These are phyloP conservation scores for Mortierella hygrophila DNA, from an alignment of 192 early-diverging fungal species.

Conservation along the genomic window DNA sequence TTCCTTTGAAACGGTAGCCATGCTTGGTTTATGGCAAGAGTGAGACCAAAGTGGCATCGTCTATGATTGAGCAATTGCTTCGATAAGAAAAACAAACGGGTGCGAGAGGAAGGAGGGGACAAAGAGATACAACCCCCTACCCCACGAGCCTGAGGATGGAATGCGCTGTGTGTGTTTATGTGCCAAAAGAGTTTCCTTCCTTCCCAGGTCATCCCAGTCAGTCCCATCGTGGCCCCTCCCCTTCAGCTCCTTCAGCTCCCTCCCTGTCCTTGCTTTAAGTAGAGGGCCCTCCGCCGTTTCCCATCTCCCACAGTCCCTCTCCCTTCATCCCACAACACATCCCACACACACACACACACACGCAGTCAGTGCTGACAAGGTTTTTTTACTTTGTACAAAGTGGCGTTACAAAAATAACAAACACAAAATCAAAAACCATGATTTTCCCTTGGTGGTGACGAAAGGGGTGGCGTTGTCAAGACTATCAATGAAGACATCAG, in stretches of 20 bases:
- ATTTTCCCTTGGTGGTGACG: too few relatives aligned
- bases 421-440: neutral
- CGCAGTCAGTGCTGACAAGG: neutral
- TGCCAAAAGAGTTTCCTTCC: neutral
- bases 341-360: neutral
- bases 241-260: neutral
- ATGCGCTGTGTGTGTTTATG: neutral
- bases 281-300: neutral
- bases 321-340: neutral
- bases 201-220: conserved; percentile 8
- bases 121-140: neutral
- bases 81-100: neutral
- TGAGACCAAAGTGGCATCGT: neutral
- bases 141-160: neutral
- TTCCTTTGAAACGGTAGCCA: neutral
- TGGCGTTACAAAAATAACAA: conserved; percentile 3
- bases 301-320: conserved; percentile 1
- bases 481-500: neutral
- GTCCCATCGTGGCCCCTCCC: neutral
- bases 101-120: neutral
- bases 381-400: neutral
- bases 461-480: neutral
- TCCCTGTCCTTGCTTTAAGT: neutral
- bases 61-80: neutral
- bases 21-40: neutral